A percentile compares a stretch with the other conserved stretches of the same genome.
These are phyloP conservation scores for Peltaster fructicola DNA, from an alignment of 2,329 filamentous ascomycete species.

Conservation along the genomic window DNA sequence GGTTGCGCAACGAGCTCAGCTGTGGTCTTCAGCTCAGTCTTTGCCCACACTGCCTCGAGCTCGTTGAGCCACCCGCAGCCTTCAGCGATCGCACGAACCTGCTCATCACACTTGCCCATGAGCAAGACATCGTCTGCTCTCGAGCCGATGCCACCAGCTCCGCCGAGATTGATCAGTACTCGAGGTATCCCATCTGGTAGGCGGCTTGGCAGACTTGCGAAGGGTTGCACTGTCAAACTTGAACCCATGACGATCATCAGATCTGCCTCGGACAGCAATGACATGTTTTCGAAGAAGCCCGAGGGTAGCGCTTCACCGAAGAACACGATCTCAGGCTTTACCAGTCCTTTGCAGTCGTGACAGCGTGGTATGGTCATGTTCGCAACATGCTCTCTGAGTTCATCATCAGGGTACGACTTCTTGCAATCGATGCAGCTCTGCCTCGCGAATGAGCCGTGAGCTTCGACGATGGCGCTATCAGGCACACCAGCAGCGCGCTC, in stretches of 20 bases:
- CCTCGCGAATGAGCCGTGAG: slow-evolving; percentile 83
- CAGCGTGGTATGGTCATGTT: slow-evolving; percentile 56
- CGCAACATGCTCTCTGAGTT: slow-evolving; percentile 54
- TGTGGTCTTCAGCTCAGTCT: slow-evolving; percentile 42
- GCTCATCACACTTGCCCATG: slow-evolving; percentile 67
- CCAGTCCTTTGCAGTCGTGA: slow-evolving; percentile 51
- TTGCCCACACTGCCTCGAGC: slow-evolving; percentile 57
- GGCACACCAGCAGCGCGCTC: slow-evolving; percentile 78
- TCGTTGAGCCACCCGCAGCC: slow-evolving; percentile 75
- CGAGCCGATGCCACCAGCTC: slow-evolving; percentile 60
- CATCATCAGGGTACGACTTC: slow-evolving; percentile 48
- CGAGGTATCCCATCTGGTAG: slow-evolving; percentile 48
- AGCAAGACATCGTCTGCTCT: slow-evolving; percentile 70
- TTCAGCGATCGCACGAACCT: slow-evolving; percentile 60
- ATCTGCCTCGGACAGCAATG: slow-evolving; percentile 46
- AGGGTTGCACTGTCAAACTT: slow-evolving; percentile 73
- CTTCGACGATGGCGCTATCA: slow-evolving; percentile 66
- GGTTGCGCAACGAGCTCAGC: slow-evolving; percentile 17
- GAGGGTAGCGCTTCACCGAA: slow-evolving; percentile 62
- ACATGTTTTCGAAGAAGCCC: slow-evolving; percentile 43
- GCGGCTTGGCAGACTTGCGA: slow-evolving; percentile 59
- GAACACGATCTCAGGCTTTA: slow-evolving; percentile 92
- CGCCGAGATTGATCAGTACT: slow-evolving; percentile 73
- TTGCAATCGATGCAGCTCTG: slow-evolving; percentile 88
- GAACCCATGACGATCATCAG: slow-evolving; percentile 77